Base-by-base conservation (phyloP, 148 eudicot species). In the Fagopyrum tataricum region DNA sequence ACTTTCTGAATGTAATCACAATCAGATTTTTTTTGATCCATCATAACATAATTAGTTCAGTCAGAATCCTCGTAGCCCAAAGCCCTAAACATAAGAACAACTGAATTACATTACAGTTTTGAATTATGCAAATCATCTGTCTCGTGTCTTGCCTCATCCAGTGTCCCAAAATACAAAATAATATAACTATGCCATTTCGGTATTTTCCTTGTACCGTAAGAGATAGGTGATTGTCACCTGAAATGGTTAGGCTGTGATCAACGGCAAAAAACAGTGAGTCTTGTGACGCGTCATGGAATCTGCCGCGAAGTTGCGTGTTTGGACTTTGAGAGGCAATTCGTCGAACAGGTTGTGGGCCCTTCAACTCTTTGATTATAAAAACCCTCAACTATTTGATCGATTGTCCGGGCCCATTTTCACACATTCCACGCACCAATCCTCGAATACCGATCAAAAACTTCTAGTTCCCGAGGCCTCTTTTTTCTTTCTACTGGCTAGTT, bases 271-370 rank as follows among this genome's bases (percentile, higher is more conserved):
- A 61, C 40, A 61, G 67, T 23, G 39, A 17, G 67, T 0, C 66
- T 37, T 7, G 41, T 61, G 15, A 24, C 67, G 67, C 67, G 37
- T 24, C 41, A 24, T 20, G 67, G 67, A 24, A 61, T 26, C 41
- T 61, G 67, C 67, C 67, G 41, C 67, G 67, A 9, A 58, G 9
- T 58, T 58, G 14, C 41, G 5, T 0, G 40, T 24, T 61, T 61
- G 67, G 67, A 61, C 67, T 61, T 26, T 61, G 17, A 11, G 67
- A 11, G 67, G 17, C 67, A 61, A 24, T 61, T 26, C 67, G 67
- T 61, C 67, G 67, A 61, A 23, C 41, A 24, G 67, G 17, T 26
- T 24, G 24, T 18, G 26, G 61, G 26, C 4, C 11, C 23, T 55
- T 55, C 37, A 11, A 55, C 31, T 55, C 24, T 2, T 55, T 9